Evolutionary conservation across 306 rosid species (phyloP), one percentile per base, ranked within the genome.

Genomic region (Styphnolobium japonicum): DNA sequence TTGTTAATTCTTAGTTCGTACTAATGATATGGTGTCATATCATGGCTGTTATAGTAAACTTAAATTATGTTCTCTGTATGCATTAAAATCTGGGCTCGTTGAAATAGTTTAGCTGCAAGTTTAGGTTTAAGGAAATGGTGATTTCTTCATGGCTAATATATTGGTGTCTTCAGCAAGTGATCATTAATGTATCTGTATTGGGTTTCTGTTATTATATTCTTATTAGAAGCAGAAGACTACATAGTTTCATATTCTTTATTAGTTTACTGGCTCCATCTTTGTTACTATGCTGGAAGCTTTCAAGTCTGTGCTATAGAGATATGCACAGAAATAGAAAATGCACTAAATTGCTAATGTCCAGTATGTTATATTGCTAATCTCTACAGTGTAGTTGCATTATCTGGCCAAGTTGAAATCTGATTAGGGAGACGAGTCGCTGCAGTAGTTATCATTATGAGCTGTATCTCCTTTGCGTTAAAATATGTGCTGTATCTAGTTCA

Each of bases 401-500:
- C 45, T 19, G 42, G 29, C 76, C 60, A 25, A 19, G 45, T 73
- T 40, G 64, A 73, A 66, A 18, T 15, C 49, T 22, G 67, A 39
- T 71, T 60, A 63, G 57, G 52, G 25, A 10, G 48, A 27, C 25
- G 37, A 36, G 63, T 60, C 45, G 48, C 18, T 56, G 51, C 48
- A 7, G 18, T 49, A 10, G 14, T 76, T 67, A 57, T 39, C 58
- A 4, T 12, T 39, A 40, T 37, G 55, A 45, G 56, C 45, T 51
- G 52, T 22, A 27, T 55, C 18, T 23, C 10, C 51, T 42, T 16
- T 69, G 29, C 11, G 36, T 68, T 67, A 31, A 73, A 63, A 25
- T 39, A 27, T 21, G 9, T 79, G 12, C 51, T 64, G 75, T 67
- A 71, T 60, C 27, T 76, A 60, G 79, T 75, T 78, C 68, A 52